Evolutionary conservation across 257 asterid genomes (phyloP), one percentile per base, ranked within the genome.

Genomic region (Solanum infundibuliforme): DNA sequence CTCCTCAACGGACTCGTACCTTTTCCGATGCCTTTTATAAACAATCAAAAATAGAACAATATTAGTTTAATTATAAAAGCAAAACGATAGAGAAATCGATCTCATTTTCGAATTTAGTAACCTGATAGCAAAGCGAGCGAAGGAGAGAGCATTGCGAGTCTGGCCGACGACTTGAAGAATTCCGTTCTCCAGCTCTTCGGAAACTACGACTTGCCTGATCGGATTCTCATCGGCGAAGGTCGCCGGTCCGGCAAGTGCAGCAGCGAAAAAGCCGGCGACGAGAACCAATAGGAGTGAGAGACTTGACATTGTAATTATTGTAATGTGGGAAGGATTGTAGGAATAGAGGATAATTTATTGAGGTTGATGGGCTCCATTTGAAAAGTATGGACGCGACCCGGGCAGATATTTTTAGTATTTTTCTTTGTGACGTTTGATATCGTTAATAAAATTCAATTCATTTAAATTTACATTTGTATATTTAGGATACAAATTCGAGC

Each of bases 41-140:
- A 32, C 75, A 62, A 55, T 48, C 52, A 76, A 39, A 86, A 58
- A 83, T 41, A 74, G 5, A 21, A 35, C 29, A 73, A 21, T 14
- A 10, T 65, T n/a, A n/a, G 72, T 65, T 0, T 35, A 75, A 20
- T 36, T 13, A 29, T 13, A 32, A 72, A 34, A 32, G 62, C 7
- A 43, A 8, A 31, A 23, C 41, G 10, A 34, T 87, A 29, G 35
- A 75, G 16, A 72, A 55, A 72, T 65, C 72, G 13, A 16, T 31
- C 20, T 31, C 86, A 48, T 82, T 48, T 31, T 4, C 2, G 6
- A 77, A 5, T 13, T 69, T 36, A 76, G 27, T 25, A 5, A 97
- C 99, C 95, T 93, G 87, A 89, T 94, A 89, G 96, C 98, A 87
- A 95, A 97, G 83, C 98, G 98, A 66, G 94, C 98, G 86, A 97